These are phyloP conservation scores for Penicillium psychrosexuale DNA, from an alignment of 2,329 filamentous ascomycete species.

Conservation along the genomic window DNA sequence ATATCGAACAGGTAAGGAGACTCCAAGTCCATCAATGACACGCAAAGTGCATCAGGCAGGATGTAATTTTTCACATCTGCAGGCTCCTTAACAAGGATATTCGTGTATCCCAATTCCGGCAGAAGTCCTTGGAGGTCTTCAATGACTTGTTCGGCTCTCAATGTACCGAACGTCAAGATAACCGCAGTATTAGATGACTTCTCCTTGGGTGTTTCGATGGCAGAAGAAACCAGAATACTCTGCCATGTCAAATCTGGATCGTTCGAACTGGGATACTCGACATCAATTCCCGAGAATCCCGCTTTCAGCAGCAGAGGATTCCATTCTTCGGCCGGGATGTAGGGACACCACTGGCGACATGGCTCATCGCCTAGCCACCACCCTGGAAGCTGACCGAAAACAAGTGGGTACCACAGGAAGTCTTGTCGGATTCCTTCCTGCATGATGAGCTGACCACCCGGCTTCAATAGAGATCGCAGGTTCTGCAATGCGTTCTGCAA, in stretches of 20 bases:
- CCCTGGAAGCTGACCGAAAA: slow-evolving; percentile 21
- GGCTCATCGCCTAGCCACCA: slow-evolving; percentile 25
- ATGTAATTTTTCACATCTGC: background rate
- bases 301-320: slow-evolving; percentile 11
- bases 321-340: slow-evolving; percentile 19
- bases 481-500: slow-evolving; percentile 11
- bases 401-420: slow-evolving; percentile 23
- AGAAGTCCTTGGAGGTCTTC: background rate
- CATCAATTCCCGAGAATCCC: slow-evolving; percentile 20
- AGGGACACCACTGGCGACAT: slow-evolving; percentile 20
- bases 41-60: slow-evolving; percentile 2
- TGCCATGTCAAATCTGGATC: slow-evolving; percentile 19
- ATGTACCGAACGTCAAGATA: slow-evolving; percentile 3
- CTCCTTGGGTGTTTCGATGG: background rate
- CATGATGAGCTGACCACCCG: slow-evolving; percentile 22
- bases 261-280: slow-evolving; percentile 19
- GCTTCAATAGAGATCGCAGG: slow-evolving; percentile 17
- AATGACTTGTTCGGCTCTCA: background rate
- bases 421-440: slow-evolving; percentile 24
- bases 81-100: background rate
- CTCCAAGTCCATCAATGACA: slow-evolving; percentile 18
- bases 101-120: background rate
- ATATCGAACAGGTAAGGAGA: slow-evolving; percentile 1
- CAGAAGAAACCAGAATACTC: slow-evolving; percentile 22
- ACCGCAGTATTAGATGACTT: background rate